Evolutionary conservation across 768 basidiomycete genomes (phyloP), one percentile per base, ranked within the genome.

Genomic region (Amanita pseudoporphyria): DNA sequence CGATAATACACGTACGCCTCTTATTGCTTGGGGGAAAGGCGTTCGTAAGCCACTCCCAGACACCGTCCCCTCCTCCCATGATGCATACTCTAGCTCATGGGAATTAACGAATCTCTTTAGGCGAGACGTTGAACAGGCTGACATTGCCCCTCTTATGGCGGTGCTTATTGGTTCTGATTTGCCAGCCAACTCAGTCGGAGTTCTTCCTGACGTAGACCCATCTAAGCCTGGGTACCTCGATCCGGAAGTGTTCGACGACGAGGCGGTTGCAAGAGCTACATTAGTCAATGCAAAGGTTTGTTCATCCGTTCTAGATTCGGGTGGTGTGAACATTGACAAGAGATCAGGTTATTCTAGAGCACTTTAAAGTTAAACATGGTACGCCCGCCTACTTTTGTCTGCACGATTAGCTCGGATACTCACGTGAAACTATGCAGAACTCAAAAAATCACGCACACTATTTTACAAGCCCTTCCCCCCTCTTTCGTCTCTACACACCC

Each of bases 1-100:
- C 0, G 89, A 92, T 59, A 90, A 85, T 57, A 91, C 89, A 5
- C 78, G 87, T 38, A 93, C 90, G 1, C 90, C 90, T 14, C 71
- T 90, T 5, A 71, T 93, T 18, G 80, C 76, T 1, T 93, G 90
- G 90, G 90, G 90, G 0, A 71, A 78, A 31, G 88, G 88, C 5
- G 65, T 91, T 33, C 78, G 87, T 10, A 75, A 77, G 0, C 86
- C 87, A n/a, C 54, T 83, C 0, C 74, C 74, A 9, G 77, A 83
- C 52, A 65, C 66, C 5, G 56, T 56, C 2, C 69, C 77, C 1
- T 77, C 83, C 2, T 83, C 84, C 0, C 83, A 87, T 48, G 87
- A 90, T 56, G 67, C 71, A 0, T 88, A 82, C 59, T 87, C 87
- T 1, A 59, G 58, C 31, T 71, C 76, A 1, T 91, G 86, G 86